phyloP scores from a whole-genome alignment of 768 basidiomycete species.

The Boletus sp. region DNA sequence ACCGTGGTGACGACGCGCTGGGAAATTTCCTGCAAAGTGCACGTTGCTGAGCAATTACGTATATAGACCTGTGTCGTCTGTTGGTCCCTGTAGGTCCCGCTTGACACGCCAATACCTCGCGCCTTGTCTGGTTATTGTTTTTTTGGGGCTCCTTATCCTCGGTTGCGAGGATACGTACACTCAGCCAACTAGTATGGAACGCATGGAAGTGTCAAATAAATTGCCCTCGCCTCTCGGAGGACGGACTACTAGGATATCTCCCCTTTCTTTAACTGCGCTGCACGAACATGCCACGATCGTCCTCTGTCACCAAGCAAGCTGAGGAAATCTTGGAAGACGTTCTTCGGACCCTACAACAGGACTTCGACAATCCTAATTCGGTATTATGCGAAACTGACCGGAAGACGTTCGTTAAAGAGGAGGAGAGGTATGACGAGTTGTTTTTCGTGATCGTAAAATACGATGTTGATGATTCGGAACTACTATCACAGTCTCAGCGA shows the following conservation, averaged over 20 bases:
- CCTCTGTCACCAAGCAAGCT: background rate
- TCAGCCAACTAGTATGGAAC: background rate
- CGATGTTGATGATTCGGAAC: background rate
- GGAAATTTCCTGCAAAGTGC: background rate
- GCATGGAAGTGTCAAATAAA: slow-evolving; percentile 13
- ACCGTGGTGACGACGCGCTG: too few species aligned
- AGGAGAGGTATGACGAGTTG: background rate
- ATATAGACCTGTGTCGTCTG: background rate
- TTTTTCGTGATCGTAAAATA: background rate
- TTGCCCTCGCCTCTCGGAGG: background rate
- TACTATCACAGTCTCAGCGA: slow-evolving; percentile 8
- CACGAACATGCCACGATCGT: slow-evolving; percentile 7
- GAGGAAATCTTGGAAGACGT: background rate
- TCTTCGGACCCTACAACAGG: background rate
- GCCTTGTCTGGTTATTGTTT: slow-evolving; percentile 12
- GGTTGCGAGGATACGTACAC: slow-evolving; percentile 12
- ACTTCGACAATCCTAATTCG: background rate
- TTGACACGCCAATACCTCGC: background rate
- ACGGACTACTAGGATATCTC: background rate
- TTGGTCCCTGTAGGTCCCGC: slow-evolving; percentile 16
- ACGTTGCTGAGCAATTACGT: background rate
- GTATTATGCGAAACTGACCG: slow-evolving; percentile 7
- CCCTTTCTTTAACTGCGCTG: background rate
- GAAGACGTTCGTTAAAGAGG: background rate
- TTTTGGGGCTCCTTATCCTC: slow-evolving; percentile 9